Percentiles rank a stretch among this genome's conserved stretches.
Conservation (phyloP, 306 rosid species). For the Pterocarpus santalinus region DNA sequence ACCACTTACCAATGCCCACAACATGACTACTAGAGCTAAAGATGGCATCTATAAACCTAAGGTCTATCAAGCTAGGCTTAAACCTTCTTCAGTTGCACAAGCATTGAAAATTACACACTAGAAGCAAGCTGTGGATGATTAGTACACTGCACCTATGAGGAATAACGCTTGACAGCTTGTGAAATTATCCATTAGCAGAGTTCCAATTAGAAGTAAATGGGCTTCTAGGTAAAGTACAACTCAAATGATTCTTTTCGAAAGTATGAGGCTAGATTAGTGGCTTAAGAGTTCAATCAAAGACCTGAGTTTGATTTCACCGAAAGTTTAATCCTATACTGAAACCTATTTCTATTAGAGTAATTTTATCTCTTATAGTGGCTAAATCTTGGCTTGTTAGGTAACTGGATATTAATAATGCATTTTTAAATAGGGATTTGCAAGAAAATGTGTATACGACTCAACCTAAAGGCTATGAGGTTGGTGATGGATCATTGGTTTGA, state of each 20-base stretch:
- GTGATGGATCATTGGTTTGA: not conserved
- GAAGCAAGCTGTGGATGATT: not conserved
- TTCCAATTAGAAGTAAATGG: not conserved
- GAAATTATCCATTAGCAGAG: not conserved
- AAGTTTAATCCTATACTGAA: not conserved
- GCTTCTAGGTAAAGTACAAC: not conserved
- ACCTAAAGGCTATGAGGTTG: not conserved
- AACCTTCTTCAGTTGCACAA: too few species aligned
- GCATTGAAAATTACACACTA: not conserved
- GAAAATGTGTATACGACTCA: not conserved
- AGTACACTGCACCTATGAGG: not conserved
- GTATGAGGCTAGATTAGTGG: not conserved
- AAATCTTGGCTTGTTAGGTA: not conserved
- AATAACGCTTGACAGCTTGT: not conserved
- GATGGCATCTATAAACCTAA: not conserved
- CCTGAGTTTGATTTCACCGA: not conserved
- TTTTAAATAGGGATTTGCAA: not conserved
- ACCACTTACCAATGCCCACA: too few species aligned
- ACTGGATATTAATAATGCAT: not conserved
- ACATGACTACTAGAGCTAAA: too few species aligned
- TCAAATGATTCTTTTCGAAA: not conserved
- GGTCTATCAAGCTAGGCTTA: too few species aligned
- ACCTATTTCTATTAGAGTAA: not conserved
- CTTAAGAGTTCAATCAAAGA: not conserved
- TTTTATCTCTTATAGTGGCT: not conserved